phyloP scores from a whole-genome alignment of 208 protist species.

The Tetramitus jugosus region DNA sequence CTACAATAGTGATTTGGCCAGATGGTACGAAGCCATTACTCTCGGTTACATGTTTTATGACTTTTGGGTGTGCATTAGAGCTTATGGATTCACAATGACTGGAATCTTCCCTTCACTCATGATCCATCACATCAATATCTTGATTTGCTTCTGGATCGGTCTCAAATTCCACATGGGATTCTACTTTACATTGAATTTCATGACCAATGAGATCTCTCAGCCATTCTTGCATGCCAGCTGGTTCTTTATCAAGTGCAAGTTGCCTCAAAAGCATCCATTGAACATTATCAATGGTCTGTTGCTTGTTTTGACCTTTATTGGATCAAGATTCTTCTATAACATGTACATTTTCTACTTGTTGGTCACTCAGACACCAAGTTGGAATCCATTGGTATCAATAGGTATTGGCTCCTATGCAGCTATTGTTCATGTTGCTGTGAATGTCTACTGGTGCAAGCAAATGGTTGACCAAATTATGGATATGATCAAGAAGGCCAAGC shows the following conservation, averaged over 20 bases:
- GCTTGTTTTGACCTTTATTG: not conserved
- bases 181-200: slow-evolving; percentile 7
- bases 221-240: slow-evolving; percentile 1
- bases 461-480: not conserved
- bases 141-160: not conserved
- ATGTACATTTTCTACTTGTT: not conserved
- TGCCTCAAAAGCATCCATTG: not conserved
- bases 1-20: not conserved
- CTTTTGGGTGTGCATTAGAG: not conserved
- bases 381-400: too few relatives aligned
- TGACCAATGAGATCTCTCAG: slow-evolving; percentile 15
- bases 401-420: not conserved
- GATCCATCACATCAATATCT: slow-evolving; percentile 16
- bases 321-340: not conserved
- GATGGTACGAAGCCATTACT: not conserved
- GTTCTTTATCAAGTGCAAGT: not conserved
- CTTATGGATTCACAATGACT: slow-evolving; percentile 1
- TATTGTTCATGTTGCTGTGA: not conserved
- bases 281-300: not conserved
- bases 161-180: not conserved
- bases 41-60: slow-evolving; percentile 22
- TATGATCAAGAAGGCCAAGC: too few relatives aligned
- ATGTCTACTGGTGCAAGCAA: not conserved
- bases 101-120: slow-evolving; percentile 12
- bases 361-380: not conserved